A percentile compares a stretch with the other conserved stretches of the same genome.
Evolutionary conservation across 2,329 filamentous ascomycete species (phyloP).

Genomic region (Ophiocordyceps unilateralis): DNA sequence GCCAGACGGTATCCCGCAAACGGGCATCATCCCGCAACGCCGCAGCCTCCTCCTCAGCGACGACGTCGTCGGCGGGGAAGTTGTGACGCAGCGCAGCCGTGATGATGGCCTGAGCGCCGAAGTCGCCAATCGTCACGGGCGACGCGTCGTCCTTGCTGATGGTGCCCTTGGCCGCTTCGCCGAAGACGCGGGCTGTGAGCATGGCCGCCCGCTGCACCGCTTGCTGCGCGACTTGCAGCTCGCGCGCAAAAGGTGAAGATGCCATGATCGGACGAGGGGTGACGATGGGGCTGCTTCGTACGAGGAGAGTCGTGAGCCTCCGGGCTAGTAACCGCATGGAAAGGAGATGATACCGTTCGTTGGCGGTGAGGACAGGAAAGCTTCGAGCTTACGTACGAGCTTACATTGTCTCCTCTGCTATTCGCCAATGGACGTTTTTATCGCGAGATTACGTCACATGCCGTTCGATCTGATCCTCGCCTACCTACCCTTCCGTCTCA

Average conservation of each 20-base stretch:
- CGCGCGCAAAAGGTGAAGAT: slow-evolving; percentile 42
- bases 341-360: too few relatives aligned
- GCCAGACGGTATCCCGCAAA: slow-evolving; percentile 60
- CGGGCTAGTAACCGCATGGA: too few relatives aligned
- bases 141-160: slow-evolving; percentile 83
- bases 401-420: too few relatives aligned
- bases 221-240: slow-evolving; percentile 70
- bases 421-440: too few relatives aligned
- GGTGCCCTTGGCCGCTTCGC: slow-evolving; percentile 87
- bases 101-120: slow-evolving; percentile 92
- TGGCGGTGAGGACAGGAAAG: too few relatives aligned
- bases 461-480: too few relatives aligned
- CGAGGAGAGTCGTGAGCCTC: background rate
- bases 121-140: slow-evolving; percentile 94
- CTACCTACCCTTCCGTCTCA: background rate
- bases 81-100: slow-evolving; percentile 76
- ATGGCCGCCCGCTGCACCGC: slow-evolving; percentile 64
- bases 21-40: slow-evolving; percentile 54
- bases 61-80: slow-evolving; percentile 81
- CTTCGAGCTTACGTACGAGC: too few relatives aligned
- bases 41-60: slow-evolving; percentile 86
- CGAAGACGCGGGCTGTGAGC: slow-evolving; percentile 35
- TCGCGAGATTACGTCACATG: too few relatives aligned
- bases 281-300: background rate
- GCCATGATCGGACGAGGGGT: background rate